Percentiles rank a stretch among this genome's conserved stretches.
Evolutionary conservation across 768 basidiomycete species (phyloP).

Genomic region (Boletellus emodensis): DNA sequence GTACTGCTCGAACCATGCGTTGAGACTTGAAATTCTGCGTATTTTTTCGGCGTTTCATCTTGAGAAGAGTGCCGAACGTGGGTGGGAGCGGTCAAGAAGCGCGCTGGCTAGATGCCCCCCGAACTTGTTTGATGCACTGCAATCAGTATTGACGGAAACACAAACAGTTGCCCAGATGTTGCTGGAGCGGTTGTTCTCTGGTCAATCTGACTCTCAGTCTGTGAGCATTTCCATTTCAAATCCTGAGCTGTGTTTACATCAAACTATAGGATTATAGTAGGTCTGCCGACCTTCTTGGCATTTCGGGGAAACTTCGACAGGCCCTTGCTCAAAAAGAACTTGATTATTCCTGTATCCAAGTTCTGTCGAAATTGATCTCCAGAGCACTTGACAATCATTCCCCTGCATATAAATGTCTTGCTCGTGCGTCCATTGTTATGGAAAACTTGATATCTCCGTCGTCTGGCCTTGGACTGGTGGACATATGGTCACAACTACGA

Average conservation of each 20-base stretch:
- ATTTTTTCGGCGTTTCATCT: constrained; percentile 41
- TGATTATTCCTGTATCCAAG: constrained; percentile 66
- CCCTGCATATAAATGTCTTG: constrained; percentile 32
- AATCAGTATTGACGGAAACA: constrained; percentile 21
- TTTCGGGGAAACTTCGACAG: constrained; percentile 41
- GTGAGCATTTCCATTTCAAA: constrained; percentile 23
- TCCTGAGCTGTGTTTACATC: not conserved
- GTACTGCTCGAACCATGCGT: constrained; percentile 26
- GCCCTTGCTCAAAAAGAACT: constrained; percentile 38
- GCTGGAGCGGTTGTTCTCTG: constrained; percentile 20
- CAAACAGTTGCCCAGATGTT: constrained; percentile 12
- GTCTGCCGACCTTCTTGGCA: constrained; percentile 35
- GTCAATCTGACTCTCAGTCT: not conserved
- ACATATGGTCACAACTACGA: constrained; percentile 62
- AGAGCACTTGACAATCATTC: constrained; percentile 38
- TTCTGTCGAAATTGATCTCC: constrained; percentile 52
- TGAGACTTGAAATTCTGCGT: constrained; percentile 41
- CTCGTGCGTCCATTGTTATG: constrained; percentile 36
- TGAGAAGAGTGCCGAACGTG: constrained; percentile 27
- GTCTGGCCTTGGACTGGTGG: constrained; percentile 66
- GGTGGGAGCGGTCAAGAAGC: not conserved
- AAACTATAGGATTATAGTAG: constrained; percentile 32
- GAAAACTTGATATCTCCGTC: constrained; percentile 51
- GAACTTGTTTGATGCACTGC: constrained; percentile 18
- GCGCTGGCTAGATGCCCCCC: constrained; percentile 6